Evolutionary conservation across 164 flowering plant genomes (phyloP).

Genomic region (Magnolia changhungtana): DNA sequence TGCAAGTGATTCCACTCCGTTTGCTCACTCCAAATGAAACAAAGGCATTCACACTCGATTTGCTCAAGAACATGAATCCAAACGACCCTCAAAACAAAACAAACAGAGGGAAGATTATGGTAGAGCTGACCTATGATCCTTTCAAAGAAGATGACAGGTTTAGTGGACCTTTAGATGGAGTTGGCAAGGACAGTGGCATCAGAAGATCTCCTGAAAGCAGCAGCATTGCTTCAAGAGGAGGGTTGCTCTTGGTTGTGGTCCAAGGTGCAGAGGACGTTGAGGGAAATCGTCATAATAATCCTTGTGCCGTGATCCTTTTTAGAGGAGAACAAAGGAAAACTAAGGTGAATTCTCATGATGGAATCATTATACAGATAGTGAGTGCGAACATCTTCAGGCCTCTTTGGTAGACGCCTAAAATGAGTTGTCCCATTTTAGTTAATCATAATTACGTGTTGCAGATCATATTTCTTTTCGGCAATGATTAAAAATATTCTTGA

Average conservation of each 20-base stretch:
- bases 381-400: not conserved
- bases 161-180: constrained; percentile 26
- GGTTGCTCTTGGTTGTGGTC: constrained; percentile 52
- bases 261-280: constrained; percentile 63
- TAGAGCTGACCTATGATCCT: constrained; percentile 51
- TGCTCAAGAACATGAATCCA: constrained; percentile 49
- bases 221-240: constrained; percentile 26
- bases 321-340: constrained; percentile 68
- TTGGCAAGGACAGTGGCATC: constrained; percentile 16
- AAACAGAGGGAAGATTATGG: constrained; percentile 45
- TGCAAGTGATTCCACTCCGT: constrained; percentile 63
- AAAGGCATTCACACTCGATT: constrained; percentile 46
- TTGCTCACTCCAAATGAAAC: constrained; percentile 49
- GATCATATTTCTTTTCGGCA: too few species aligned
- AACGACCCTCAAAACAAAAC: constrained; percentile 61
- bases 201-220: constrained; percentile 3
- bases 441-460: too few species aligned
- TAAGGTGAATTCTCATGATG: constrained; percentile 36
- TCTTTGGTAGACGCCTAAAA: not conserved
- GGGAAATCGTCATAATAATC: constrained; percentile 65
- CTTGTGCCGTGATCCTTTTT: constrained; percentile 49
- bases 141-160: constrained; percentile 41
- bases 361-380: not conserved
- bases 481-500: too few species aligned
- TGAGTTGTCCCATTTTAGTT: too few species aligned